These are phyloP conservation scores for Wickerhamiella dianesei DNA, from an alignment of 805 yeast species.

Conservation along the genomic window DNA sequence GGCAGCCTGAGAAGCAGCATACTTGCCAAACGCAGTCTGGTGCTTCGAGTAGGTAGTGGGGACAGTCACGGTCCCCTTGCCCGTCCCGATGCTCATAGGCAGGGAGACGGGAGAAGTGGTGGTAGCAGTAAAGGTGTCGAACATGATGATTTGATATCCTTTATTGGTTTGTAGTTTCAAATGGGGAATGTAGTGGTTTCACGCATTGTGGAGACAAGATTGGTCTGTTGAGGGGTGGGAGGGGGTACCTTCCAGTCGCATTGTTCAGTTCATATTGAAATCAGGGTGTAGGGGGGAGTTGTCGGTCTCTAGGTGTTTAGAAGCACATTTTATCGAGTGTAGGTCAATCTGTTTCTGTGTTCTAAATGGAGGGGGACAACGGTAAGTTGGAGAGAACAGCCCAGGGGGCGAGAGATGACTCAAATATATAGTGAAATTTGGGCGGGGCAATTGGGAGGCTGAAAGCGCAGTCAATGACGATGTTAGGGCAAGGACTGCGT, in stretches of 20 bases:
- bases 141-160: neutral
- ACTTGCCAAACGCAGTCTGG: constrained; percentile 24
- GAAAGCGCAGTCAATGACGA: neutral
- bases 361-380: constrained; percentile 11
- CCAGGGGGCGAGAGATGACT: constrained; percentile 4
- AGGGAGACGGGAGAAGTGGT: neutral
- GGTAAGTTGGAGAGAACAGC: constrained; percentile 3
- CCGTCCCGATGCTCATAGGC: neutral
- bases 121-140: neutral
- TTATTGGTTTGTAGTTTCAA: neutral
- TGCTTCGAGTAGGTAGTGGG: constrained; percentile 13
- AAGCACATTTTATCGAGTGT: constrained; percentile 10
- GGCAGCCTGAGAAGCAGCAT: constrained; percentile 23
- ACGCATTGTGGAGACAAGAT: constrained; percentile 3
- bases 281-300: constrained; percentile 1
- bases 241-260: neutral
- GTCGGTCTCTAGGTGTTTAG: constrained; percentile 7
- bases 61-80: neutral
- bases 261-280: constrained; percentile 7
- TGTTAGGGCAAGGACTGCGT: neutral
- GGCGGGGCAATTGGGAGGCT: neutral
- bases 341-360: constrained; percentile 7
- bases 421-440: constrained; percentile 9
- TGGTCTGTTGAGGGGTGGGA: constrained; percentile 5
- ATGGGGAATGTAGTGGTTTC: neutral